These are phyloP conservation scores for Phymatotrichopsis omnivora DNA, from an alignment of 2,329 filamentous ascomycete genomes.

Conservation along the genomic window DNA sequence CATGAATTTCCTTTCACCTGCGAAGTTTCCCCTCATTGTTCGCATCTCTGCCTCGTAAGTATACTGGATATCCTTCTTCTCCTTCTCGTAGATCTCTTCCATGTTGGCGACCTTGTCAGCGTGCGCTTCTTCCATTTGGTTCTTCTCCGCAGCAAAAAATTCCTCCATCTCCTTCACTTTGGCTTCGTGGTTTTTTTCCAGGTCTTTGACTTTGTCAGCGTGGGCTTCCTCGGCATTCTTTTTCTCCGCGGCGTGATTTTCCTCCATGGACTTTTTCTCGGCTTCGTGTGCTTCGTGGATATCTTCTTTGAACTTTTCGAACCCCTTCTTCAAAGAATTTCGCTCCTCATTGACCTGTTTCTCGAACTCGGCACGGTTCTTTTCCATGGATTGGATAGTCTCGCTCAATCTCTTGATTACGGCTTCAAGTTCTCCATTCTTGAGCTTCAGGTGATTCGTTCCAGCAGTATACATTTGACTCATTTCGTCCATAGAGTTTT, in stretches of 20 bases:
- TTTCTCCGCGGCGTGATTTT: conserved; percentile 35
- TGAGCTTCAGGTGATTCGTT: conserved; percentile 37
- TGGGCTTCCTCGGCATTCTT: conserved; percentile 17
- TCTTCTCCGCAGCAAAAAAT: conserved; percentile 33
- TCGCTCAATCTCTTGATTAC: conserved; percentile 40
- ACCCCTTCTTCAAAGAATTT: conserved; percentile 37
- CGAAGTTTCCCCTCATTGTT: conserved; percentile 27
- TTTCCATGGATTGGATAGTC: conserved; percentile 44
- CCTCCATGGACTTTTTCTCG: conserved; percentile 38
- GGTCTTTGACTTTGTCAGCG: conserved; percentile 12
- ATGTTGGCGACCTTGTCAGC: conserved; percentile 32
- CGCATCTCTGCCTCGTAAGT: conserved; percentile 33
- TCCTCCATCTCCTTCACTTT: conserved; percentile 14
- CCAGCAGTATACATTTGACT: conserved; percentile 44
- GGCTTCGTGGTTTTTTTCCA: conserved; percentile 16
- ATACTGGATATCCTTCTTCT: conserved; percentile 19
- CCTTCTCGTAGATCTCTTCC: conserved; percentile 33
- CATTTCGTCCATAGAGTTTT: conserved; percentile 42
- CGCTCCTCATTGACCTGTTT: conserved; percentile 17
- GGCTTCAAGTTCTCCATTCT: conserved; percentile 38
- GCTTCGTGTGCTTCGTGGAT: conserved; percentile 38
- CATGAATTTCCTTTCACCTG: conserved; percentile 18
- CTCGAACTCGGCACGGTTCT: conserved; percentile 34
- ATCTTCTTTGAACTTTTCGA: conserved; percentile 39
- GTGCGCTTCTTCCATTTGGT: conserved; percentile 30